Evolutionary conservation across 768 basidiomycete species (phyloP), one percentile per base, ranked within the genome.

Genomic region (Collybia sordida): DNA sequence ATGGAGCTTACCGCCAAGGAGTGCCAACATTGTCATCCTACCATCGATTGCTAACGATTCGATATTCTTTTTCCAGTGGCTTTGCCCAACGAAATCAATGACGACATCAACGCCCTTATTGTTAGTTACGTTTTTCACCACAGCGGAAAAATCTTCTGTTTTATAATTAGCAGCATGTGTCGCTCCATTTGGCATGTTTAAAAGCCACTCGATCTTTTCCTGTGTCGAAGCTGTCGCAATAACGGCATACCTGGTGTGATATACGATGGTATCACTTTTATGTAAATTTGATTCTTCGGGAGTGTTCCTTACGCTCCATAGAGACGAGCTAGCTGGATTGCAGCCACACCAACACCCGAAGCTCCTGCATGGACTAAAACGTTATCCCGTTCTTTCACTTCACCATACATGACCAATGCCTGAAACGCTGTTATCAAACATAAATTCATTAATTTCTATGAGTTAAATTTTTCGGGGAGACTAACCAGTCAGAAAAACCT

Each of bases 351-450:
- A 3, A 97, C 93, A 23, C 94, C 93, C 11, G 90, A 92, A 3
- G 93, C 93, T 6, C 86, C 95, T 17, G 93, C 93, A 62, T 98
- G 96, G 11, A 98, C 77, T 14, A 98, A 78, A 8, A 93, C 90
- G 59, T 88, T 70, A 41, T 92, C 86, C 28, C 83, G 82, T 54
- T 75, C 61, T 61, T 86, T 80, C 38, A 95, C 59, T 56, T 87
- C 77, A 0, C 85, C 88, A 53, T 85, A 80, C 28, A 86, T 63
- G 41, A 90, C 74, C 15, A 79, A 54, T 11, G 75, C 77, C 52
- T 77, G 77, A 56, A 73, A 78, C 25, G 77, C 79, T 79, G 55
- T 39, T 37, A 17, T 47, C 24, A 28, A 17, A 22, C 14, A 22
- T 50, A 50, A 34, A 28, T 15, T 25, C 23, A 22, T 6, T n/a